Evolutionary conservation across 2,329 filamentous ascomycete species (phyloP), one percentile per base, ranked within the genome.

Genomic region (Leptographium wingfieldii): DNA sequence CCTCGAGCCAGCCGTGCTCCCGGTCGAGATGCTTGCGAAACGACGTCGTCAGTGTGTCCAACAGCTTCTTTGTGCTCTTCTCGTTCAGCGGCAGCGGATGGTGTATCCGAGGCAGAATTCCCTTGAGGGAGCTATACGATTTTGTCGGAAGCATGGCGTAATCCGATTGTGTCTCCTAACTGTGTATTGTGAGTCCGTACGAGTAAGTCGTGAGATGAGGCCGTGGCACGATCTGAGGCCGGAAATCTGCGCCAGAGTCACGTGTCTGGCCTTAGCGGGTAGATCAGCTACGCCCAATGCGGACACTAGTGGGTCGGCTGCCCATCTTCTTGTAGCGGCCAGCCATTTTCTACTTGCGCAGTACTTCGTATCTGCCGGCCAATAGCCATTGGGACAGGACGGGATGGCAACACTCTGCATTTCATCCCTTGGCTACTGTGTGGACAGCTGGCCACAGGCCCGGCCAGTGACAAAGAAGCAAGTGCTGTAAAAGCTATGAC

Each of bases 1-100:
- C 68, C 19, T 69, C 63, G 35, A 72, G 67, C 66, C 71, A 76
- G 62, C 80, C 80, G 65, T 84, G 78, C 66, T 84, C 80, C 52
- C 71, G 74, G 65, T 83, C 80, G n/a, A 84, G 77, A 35, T 82
- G 77, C 59, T 75, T 75, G 57, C 81, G 76, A 67, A 84, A 84
- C 2, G 80, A 83, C 6, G 73, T 70, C 57, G 81, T 84, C 57
- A 84, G 74, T 40, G 76, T 74, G 59, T 81, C 74, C 63, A 83
- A 78, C 10, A 84, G 75, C 65, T 78, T 77, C 62, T 80, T 75
- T 31, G 79, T 78, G 60, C 82, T 78, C 59, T 74, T 73, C 52
- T 72, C 70, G 53, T 72, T 78, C 48, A 84, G 70, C 1, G 78
- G 75, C 2, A 79, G 69, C 7, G 80, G 80, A 55, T 81, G 78